Base-by-base conservation (phyloP, 2,329 filamentous ascomycete genomes). In the Coleophoma cylindrospora region DNA sequence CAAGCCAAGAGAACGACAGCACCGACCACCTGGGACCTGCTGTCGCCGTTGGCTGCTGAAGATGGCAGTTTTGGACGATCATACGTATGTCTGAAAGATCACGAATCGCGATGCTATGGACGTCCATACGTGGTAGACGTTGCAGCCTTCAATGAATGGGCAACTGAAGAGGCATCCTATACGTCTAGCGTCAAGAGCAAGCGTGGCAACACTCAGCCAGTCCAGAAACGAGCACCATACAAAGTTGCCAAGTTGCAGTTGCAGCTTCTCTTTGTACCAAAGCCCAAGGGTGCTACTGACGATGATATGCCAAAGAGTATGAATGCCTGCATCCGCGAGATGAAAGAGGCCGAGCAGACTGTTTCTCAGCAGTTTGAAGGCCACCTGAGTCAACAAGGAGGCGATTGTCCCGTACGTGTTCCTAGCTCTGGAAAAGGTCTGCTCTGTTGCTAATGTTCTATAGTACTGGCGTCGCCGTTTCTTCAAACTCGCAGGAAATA, bases 231-330 rank as follows among this genome's bases (percentile, higher is more conserved):
- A 47, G 92, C 94, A 12, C 94, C 94, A n/a, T 99, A 99, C 74
- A 90, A 92, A 70, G 84, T 99, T 62, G 94, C 91, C 57, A 96
- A 96, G 72, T 78, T 99, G 49, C 89, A 96, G 66, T 75, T 99
- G 37, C 94, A 99, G 72, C 79, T 99, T 9, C 76, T 99, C 13
- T 99, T 96, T 63, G 91, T 99, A 1, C 94, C 94, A 1, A 90
- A 91, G 61, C 92, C 94, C 4, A 92, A 89, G 74, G 87, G 87
- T 41, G 79, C 84, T 32, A 84, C 83, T 45, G 94, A 97, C 57
- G 91, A 96, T 14, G 92, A 97, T 59, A 96, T 99, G 90, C 94
- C 94, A 49, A 97, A 97, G 83, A 96, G 91, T 74, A 96, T 99
- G 91, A 95, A 94, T 69, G 88, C 89, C 40, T 96, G 91, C 68